Base-by-base conservation (phyloP, 108 stramenopile species). In the Hondaea fermentalgiana region DNA sequence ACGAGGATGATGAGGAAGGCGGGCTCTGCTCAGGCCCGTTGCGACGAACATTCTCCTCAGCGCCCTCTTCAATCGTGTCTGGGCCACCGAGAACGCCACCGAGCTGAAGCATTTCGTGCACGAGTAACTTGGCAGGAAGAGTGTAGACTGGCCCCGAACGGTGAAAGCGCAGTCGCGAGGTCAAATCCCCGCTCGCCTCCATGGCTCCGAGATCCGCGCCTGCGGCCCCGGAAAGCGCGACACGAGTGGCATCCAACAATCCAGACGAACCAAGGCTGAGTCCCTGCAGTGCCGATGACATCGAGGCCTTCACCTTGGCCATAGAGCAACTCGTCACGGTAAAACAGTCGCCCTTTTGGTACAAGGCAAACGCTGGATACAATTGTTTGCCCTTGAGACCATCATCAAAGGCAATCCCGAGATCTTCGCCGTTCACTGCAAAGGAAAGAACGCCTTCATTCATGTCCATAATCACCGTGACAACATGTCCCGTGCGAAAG, bases 361-460 rank as follows among this genome's bases (percentile, higher is more conserved):
- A 94, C 58, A 94, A 42, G 45, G 92, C 91, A 53, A 94, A 91
- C 16, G 93, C 93, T 5, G 93, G 92, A 60, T 87, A 94, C 35
- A 94, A 72, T 45, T 83, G 76, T 21, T 47, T 87, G 47, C 92
- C 93, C 57, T 87, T 35, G 4, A 93, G 91, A 17, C 64, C 64
- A 10, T 93, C 93, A 5, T 93, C 90, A 28, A 93, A 90, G 29
- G 93, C 93, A 51, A 92, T 43, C 5, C 93, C 93, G 14, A 91
- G 89, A 58, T 91, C 89, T 28, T 90, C 47, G 25, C 93, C 93
- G 60, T 93, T 93, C 12, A 88, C 58, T 16, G 87, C 19, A 72
- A 93, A 93, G 25, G 89, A 58, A 17, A 94, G 89, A 0, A 60
- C 87, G 3, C 93, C 92, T 19, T 88, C 4, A 5, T 91, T 90